These are phyloP conservation scores for Chytriomyces sp. DNA, from an alignment of 192 early-diverging fungal species.

Conservation along the genomic window DNA sequence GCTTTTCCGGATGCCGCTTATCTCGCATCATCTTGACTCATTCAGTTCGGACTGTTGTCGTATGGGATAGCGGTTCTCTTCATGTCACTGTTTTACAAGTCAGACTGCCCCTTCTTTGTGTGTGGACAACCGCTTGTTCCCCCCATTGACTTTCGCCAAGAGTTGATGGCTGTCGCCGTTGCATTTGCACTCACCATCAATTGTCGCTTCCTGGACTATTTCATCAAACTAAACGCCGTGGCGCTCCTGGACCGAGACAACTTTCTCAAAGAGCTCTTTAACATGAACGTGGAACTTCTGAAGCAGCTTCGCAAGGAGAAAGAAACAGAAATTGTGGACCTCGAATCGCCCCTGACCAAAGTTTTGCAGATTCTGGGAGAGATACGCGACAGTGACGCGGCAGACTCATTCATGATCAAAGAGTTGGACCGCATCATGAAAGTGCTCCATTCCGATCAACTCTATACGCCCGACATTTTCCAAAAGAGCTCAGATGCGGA, in stretches of 20 bases:
- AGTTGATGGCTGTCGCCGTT: conserved; percentile 29
- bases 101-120: conserved; percentile 6
- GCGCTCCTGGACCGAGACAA: conserved; percentile 45
- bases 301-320: conserved; percentile 35
- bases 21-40: background rate
- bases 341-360: conserved; percentile 45
- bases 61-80: conserved; percentile 19
- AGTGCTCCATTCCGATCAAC: conserved; percentile 40
- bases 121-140: conserved; percentile 33
- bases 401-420: conserved; percentile 26
- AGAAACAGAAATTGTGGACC: conserved; percentile 38
- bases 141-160: conserved; percentile 25
- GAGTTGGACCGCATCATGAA: conserved; percentile 41
- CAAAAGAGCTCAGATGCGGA: conserved; percentile 43
- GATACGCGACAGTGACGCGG: conserved; percentile 30
- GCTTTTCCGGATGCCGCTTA: background rate
- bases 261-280: conserved; percentile 36
- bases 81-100: conserved; percentile 37
- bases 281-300: conserved; percentile 41
- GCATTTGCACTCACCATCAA: conserved; percentile 20
- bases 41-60: conserved; percentile 9
- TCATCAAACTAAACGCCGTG: conserved; percentile 46
- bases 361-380: conserved; percentile 43
- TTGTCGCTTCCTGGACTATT: conserved; percentile 43
- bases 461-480: conserved; percentile 46